These are phyloP conservation scores for Sporothrix brunneoviolacea DNA, from an alignment of 2,329 filamentous ascomycete genomes.

Conservation along the genomic window DNA sequence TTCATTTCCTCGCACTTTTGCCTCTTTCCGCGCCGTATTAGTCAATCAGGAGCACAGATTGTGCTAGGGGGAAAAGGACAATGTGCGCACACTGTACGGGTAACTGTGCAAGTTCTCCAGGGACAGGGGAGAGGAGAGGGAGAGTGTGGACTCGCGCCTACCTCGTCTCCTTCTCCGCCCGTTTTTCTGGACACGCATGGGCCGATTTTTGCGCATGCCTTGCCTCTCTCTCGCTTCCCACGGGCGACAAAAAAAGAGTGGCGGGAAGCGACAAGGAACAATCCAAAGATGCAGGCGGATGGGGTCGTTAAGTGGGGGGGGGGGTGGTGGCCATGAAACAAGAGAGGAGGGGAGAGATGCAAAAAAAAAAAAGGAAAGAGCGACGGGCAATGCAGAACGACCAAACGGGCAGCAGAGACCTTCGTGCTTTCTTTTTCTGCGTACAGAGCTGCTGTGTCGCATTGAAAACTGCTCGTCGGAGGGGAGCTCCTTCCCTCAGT, in stretches of 20 bases:
- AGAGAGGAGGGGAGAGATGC: background rate
- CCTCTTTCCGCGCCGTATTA: background rate
- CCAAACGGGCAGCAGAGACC: conserved; percentile 3
- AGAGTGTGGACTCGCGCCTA: too few relatives aligned
- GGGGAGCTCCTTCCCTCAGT: too few relatives aligned
- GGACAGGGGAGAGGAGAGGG: too few relatives aligned
- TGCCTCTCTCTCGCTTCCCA: too few relatives aligned
- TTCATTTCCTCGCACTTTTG: background rate
- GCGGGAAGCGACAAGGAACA: background rate
- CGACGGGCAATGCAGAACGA: background rate
- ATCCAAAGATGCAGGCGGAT: conserved; percentile 7
- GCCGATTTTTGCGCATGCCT: too few relatives aligned
- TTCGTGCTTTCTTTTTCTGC: too few relatives aligned
- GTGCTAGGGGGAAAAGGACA: background rate
- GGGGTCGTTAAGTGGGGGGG: conserved; percentile 9
- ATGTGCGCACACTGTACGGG: conserved; percentile 4
- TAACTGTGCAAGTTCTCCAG: conserved; percentile 1
- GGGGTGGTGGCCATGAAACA: conserved; percentile 7
- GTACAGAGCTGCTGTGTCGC: too few relatives aligned
- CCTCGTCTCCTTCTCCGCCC: too few relatives aligned
- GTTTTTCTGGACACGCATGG: too few relatives aligned
- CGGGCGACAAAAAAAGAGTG: background rate
- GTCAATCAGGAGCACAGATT: background rate
- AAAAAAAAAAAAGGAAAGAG: background rate
- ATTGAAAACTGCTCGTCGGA: too few relatives aligned